Base-by-base conservation (phyloP, 116 monocot species). In the Zostera marina region DNA sequence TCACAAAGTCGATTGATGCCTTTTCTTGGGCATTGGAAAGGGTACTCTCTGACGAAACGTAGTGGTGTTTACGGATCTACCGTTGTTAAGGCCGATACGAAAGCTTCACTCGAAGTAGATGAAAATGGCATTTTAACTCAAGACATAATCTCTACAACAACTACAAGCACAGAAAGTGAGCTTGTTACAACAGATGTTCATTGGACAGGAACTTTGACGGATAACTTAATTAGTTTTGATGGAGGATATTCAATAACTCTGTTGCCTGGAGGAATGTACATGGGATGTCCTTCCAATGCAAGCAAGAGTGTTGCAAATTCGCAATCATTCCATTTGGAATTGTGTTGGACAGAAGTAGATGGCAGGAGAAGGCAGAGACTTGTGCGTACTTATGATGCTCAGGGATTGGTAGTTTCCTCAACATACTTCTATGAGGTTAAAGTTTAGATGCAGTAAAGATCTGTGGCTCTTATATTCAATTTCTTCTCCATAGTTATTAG, bases 31-130 rank as follows among this genome's bases (percentile, higher is more conserved):
- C 63, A 66, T 68, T 96, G 89, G 96, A 60, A 85, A 72, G 89
- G 96, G 10, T 85, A 70, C 49, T 89, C 96, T 44, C 54, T 89
- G 43, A 96, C 96, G 14, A 96, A 82, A 63, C 73, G 96, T 23
- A 89, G 80, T 72, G 85, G 96, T 56, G 65, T 96, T 17, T 96
- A 96, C 71, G 96, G 96, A 53, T 82, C 88, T 45, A 96, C 96
- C 10, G 64, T 82, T 60, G 49, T 71, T 48, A 72, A 89, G 58
- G 96, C 96, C 22, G 74, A 88, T 68, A 85, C 80, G 20, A 51
- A 72, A 61, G 44, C 78, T 67, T 53, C 66, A 8, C 77, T 84
- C 66, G 79, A 94, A 55, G 60, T 84, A 44, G 66, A 84, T 65
- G 67, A 58, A 12, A 65, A 68, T 20, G 84, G 81, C 22, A 78